phyloP scores from a whole-genome alignment of 2,329 filamentous ascomycete species.

The Epichloe gansuensis region DNA sequence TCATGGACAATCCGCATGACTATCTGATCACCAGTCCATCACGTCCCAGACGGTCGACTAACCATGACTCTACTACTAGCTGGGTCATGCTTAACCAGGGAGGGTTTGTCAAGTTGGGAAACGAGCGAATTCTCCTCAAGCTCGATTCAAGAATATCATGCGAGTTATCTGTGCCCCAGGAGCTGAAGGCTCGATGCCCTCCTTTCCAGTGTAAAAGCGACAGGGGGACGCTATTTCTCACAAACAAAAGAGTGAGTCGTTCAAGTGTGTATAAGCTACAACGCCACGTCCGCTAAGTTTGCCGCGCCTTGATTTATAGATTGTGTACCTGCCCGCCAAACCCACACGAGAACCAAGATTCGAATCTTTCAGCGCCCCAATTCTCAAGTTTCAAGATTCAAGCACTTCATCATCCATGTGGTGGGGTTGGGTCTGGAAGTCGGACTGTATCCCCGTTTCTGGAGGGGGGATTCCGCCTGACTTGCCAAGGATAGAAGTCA shows the following conservation, averaged over 20 bases:
- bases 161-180: slow-evolving; percentile 57
- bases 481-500: slow-evolving; percentile 62
- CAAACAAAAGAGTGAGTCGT: slow-evolving; percentile 62
- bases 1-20: slow-evolving; percentile 29
- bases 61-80: slow-evolving; percentile 44
- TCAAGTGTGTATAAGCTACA: neutral
- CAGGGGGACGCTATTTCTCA: slow-evolving; percentile 65
- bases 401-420: slow-evolving; percentile 71
- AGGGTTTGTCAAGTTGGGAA: slow-evolving; percentile 72
- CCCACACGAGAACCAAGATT: slow-evolving; percentile 48
- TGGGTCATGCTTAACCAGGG: slow-evolving; percentile 87
- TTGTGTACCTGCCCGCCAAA: slow-evolving; percentile 73
- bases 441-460: slow-evolving; percentile 64
- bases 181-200: slow-evolving; percentile 45
- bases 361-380: slow-evolving; percentile 79
- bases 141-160: slow-evolving; percentile 70
- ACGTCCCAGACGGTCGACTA: slow-evolving; percentile 21
- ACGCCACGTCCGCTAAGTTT: neutral
- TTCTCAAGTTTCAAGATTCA: slow-evolving; percentile 77
- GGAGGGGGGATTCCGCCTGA: slow-evolving; percentile 75
- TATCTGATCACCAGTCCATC: slow-evolving; percentile 26
- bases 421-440: slow-evolving; percentile 87
- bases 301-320: slow-evolving; percentile 38
- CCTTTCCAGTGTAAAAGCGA: slow-evolving; percentile 60
- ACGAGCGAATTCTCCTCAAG: slow-evolving; percentile 69